Evolutionary conservation across 2,329 filamentous ascomycete species (phyloP), one percentile per base, ranked within the genome.

Genomic region (Zymoseptoria tritici): DNA sequence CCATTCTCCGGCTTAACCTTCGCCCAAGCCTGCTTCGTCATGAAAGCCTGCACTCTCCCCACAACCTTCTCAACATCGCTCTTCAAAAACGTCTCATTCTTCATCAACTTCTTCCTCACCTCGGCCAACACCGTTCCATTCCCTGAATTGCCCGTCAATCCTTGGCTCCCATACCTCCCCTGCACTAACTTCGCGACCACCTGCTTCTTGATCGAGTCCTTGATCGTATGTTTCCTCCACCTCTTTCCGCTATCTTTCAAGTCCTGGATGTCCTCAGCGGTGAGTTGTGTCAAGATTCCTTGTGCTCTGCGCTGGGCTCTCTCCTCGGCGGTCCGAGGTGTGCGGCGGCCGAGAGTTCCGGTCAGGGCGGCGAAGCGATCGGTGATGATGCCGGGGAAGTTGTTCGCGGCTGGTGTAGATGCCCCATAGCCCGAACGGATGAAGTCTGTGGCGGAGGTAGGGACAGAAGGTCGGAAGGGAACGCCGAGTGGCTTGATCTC

Each of bases 61-160:
- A 29, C 52, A 24, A 53, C 22, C 52, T 53, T 31, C 7, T 67
- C 65, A 2, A 66, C 67, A 70, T 74, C 68, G 9, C 58, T 58
- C 24, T 49, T 36, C 22, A 68, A 51, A 52, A 69, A 71, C 7
- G 67, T 68, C 4, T 56, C 56, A 57, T 71, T 71, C 63, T 65
- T 54, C 58, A 64, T 57, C 52, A 64, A 60, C 49, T 58, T 63
- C 57, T 53, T 64, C 29, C 59, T 61, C 13, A 70, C 58, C 20
- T 66, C 59, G 5, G 8, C 52, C 3, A 53, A n/a, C 20, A 29
- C 50, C 50, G 20, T 52, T 13, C 20, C 50, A 22, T 53, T 29
- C 20, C 22, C 52, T 6, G 20, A 19, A 22, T 29, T 29, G 29
- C 20, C 9, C 52, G 22, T 9, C 52, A 53, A 29, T 13, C 20